Evolutionary conservation across 2,329 filamentous ascomycete genomes (phyloP), one percentile per base, ranked within the genome.

Genomic region (Colletotrichum agaves): DNA sequence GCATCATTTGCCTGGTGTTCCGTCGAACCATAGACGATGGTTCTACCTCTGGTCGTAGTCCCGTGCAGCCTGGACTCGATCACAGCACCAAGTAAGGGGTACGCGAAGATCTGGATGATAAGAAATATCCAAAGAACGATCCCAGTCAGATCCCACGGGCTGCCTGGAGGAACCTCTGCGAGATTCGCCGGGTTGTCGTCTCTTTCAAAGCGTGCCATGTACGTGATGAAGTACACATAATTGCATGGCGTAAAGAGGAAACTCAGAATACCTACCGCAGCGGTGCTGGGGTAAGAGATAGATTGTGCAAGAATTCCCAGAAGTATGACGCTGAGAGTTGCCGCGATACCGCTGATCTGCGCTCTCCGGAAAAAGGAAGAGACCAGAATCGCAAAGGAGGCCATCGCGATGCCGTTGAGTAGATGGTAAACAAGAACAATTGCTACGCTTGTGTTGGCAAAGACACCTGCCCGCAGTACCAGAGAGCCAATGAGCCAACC

Each of bases 181-280:
- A 97, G 80, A 69, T 92, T 87, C 0, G 90, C 86, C 0, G 87
- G 81, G 44, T 82, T 74, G 17, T 87, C 82, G 62, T 89, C 75
- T 69, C 84, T 83, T 78, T 98, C 92, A 76, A 88, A 97, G 46
- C 92, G 89, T 12, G 94, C 92, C 78, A 94, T 86, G 70, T 90
- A 87, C 17, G 92, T 88, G 61, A 90, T 85, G 75, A 95, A 96
- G 76, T 90, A 94, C 13, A 95, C 91, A 75, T 93, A 97, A 73
- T 93, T 94, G 83, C 94, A 97, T 0, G 94, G 92, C 0, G 93
- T 88, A 75, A 98, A 98, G 0, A 98, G 78, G 13, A 97, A 75
- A 68, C 91, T 91, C 12, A 97, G 82, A 3, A 93, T 81, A 5
- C 87, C 85, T 3, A 95, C 91, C 1, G 88, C 84, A 1, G 81